Evolutionary conservation across 2,329 filamentous ascomycete genomes (phyloP).

Genomic region (Byssothecium circinans): DNA sequence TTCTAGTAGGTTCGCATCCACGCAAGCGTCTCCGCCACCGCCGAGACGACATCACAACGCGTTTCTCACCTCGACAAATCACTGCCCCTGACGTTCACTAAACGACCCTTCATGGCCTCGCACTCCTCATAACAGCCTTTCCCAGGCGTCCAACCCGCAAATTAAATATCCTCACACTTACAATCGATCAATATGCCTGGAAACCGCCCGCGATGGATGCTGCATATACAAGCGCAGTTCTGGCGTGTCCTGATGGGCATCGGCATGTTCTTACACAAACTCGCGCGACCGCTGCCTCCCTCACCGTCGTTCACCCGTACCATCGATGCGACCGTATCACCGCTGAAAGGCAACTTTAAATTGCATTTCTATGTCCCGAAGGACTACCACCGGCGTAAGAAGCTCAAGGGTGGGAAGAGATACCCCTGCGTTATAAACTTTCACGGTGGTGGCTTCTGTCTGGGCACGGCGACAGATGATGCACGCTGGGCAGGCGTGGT

Average conservation of each 20-base stretch:
- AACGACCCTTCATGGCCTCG: conserved; percentile 3
- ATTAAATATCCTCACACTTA: conserved; percentile 2
- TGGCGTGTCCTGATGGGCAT: conserved; percentile 70
- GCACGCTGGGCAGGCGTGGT: conserved; percentile 61
- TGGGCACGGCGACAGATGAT: conserved; percentile 63
- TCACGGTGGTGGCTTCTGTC: conserved; percentile 65
- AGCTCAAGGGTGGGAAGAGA: conserved; percentile 45
- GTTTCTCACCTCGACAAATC: too few species aligned
- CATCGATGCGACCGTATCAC: conserved; percentile 55
- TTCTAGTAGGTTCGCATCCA: too few species aligned
- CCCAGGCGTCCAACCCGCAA: conserved; percentile 1
- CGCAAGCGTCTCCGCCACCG: too few species aligned
- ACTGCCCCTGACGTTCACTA: not conserved
- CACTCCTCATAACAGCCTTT: not conserved
- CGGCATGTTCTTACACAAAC: conserved; percentile 68
- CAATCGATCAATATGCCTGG: conserved; percentile 3
- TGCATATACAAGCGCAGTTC: conserved; percentile 64
- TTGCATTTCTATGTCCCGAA: conserved; percentile 65
- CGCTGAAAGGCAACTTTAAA: conserved; percentile 50
- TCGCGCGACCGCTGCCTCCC: conserved; percentile 63
- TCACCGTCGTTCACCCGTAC: conserved; percentile 61
- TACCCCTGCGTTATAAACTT: conserved; percentile 65
- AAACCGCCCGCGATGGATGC: conserved; percentile 57
- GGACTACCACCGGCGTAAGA: conserved; percentile 50
- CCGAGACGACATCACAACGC: too few species aligned